Evolutionary conservation across 1,284 basidiomycete genomes (phyloP), one percentile per base, ranked within the genome.

Genomic region (Austroboletus novae-zelandiae): DNA sequence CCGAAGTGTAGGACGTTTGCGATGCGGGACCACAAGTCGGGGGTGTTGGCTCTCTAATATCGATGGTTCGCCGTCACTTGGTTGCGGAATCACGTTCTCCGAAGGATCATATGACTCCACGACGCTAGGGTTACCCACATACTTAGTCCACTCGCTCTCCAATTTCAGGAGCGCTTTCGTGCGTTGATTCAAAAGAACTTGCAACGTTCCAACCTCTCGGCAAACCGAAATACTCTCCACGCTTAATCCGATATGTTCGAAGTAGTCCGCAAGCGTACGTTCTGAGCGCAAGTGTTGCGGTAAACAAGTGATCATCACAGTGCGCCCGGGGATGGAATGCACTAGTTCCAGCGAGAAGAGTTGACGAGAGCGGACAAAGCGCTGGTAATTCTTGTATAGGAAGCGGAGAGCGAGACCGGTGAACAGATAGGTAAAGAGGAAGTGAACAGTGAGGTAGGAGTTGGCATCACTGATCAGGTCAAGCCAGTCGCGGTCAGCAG

Each of bases 341-440:
- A 96, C 93, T 25, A 98, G 82, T 66, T 97, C 93, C 36, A 98
- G 78, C 0, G 91, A 91, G 71, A 94, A 98, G 9, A 96, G 80
- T 65, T 99, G 96, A 2, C 96, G 83, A 3, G 91, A 84, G n/a
- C 86, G 86, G 49, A 98, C 82, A 72, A 96, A 99, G 18, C 87
- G 83, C 42, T 84, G 79, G 67, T 95, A 98, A 67, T 95, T 96
- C 58, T 84, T 82, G 75, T 93, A 87, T 47, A 97, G 83, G 71
- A 91, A 91, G 51, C 83, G 84, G 54, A 98, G 80, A 0, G 92
- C 82, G 46, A 98, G 81, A 43, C 86, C 64, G 2, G 94, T 94
- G 76, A 98, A 96, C 44, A 95, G 73, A 71, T 96, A 98, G 3
- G 94, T 94, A 74, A 97, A 96, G 51, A 93, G 66, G 47, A 99